A percentile compares a stretch with the other conserved stretches of the same genome.
Conservation (phyloP, 768 basidiomycete species). For the Suillus hirtellus region DNA sequence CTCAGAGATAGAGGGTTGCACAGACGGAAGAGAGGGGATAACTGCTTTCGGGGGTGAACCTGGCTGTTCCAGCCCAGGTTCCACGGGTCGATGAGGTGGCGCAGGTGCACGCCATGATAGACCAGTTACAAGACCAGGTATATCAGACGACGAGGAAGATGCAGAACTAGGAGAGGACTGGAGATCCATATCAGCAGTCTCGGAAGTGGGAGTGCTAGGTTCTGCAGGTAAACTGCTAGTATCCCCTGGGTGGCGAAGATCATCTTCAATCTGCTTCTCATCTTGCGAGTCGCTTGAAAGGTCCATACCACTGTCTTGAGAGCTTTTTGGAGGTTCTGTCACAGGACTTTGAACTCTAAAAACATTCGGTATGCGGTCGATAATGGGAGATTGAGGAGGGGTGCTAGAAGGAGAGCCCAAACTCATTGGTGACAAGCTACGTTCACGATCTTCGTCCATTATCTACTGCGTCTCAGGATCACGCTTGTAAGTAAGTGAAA, state of each 20-base stretch:
- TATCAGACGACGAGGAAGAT: slow-evolving; percentile 26
- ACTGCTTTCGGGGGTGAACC: slow-evolving; percentile 14
- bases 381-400: slow-evolving; percentile 29
- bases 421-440: slow-evolving; percentile 65
- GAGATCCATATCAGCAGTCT: slow-evolving; percentile 36
- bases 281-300: slow-evolving; percentile 19
- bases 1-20: slow-evolving; percentile 17
- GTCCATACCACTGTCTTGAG: slow-evolving; percentile 14
- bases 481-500: not conserved
- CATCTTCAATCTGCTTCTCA: slow-evolving; percentile 27
- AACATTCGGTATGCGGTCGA: slow-evolving; percentile 9
- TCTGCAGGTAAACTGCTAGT: slow-evolving; percentile 27
- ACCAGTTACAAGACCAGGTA: slow-evolving; percentile 36
- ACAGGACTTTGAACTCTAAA: slow-evolving; percentile 12
- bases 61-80: slow-evolving; percentile 21
- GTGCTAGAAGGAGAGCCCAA: slow-evolving; percentile 50
- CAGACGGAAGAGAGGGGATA: slow-evolving; percentile 4
- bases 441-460: slow-evolving; percentile 33
- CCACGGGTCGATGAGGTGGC: slow-evolving; percentile 22
- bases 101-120: slow-evolving; percentile 24
- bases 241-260: slow-evolving; percentile 23
- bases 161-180: slow-evolving; percentile 34
- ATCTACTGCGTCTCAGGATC: slow-evolving; percentile 33
- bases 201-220: slow-evolving; percentile 28
- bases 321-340: slow-evolving; percentile 8